phyloP scores from a whole-genome alignment of 1,284 basidiomycete genomes.

The Boletus semigastroideus region DNA sequence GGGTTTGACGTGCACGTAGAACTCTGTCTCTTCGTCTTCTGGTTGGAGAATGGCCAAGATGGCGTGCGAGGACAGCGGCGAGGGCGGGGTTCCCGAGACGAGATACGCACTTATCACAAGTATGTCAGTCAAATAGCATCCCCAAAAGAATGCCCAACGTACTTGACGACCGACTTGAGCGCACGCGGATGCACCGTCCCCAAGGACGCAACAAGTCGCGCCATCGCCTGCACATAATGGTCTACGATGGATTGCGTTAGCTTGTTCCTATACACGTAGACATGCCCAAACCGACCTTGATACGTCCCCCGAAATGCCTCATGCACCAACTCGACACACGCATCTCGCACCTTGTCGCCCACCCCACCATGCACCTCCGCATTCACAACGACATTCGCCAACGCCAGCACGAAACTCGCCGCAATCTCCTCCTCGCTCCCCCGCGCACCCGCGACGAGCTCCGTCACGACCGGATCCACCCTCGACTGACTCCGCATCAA shows the following conservation, averaged over 20 bases:
- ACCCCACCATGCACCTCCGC: slow-evolving; percentile 66
- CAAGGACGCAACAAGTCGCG: not conserved
- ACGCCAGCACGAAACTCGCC: slow-evolving; percentile 75
- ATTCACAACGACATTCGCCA: slow-evolving; percentile 75
- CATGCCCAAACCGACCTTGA: not conserved
- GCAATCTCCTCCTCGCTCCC: slow-evolving; percentile 73
- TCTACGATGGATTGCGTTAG: slow-evolving; percentile 44
- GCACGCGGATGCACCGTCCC: not conserved
- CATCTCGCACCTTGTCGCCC: slow-evolving; percentile 75
- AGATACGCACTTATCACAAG: slow-evolving; percentile 48
- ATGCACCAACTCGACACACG: slow-evolving; percentile 72
- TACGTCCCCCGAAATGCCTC: slow-evolving; percentile 73
- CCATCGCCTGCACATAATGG: slow-evolving; percentile 70
- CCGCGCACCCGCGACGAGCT: slow-evolving; percentile 76
- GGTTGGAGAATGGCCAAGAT: no score
- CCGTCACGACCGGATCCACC: slow-evolving; percentile 88
- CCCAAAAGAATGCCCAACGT: not conserved
- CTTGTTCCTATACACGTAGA: not conserved
- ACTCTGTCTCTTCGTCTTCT: not conserved
- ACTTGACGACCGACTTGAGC: not conserved
- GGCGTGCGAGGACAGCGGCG: slow-evolving; percentile 44
- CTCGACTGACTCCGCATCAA: slow-evolving; percentile 90
- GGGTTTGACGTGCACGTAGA: not conserved
- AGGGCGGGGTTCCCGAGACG: slow-evolving; percentile 61
- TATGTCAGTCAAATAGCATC: no score